Percentiles rank a stretch among this genome's conserved stretches.
These are phyloP conservation scores for Oryza nivara DNA, from an alignment of 176 grass and related monocot species.

Conservation along the genomic window DNA sequence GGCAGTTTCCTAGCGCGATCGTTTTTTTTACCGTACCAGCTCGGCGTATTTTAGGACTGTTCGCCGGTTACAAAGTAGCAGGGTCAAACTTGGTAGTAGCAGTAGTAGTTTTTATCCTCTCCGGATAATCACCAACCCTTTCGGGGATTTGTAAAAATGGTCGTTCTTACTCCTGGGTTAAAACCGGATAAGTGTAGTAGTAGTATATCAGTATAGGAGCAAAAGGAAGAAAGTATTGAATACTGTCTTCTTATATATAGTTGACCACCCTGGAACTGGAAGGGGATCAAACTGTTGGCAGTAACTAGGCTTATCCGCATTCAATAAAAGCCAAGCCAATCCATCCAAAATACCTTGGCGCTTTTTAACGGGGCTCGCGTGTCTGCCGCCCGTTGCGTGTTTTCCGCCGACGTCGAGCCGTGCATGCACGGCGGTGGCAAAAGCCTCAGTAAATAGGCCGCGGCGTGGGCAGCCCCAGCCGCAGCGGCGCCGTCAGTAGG, in stretches of 20 bases:
- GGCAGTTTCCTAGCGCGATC: neutral
- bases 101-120: neutral
- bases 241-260: neutral
- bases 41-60: neutral
- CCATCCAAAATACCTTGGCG: neutral
- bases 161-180: neutral
- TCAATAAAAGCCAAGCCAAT: neutral
- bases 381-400: neutral
- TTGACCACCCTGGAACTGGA: neutral
- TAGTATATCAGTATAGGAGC: no score
- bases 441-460: neutral
- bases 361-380: neutral
- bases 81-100: neutral
- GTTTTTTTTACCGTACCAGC: neutral
- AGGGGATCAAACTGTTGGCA: neutral
- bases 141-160: neutral
- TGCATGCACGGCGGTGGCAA: slow-evolving; percentile 6
- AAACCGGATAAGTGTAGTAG: no score
- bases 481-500: neutral
- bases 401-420: neutral
- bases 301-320: slow-evolving; percentile 14
- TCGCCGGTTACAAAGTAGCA: neutral
- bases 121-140: neutral
- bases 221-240: no score
- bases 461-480: no score